Percentiles rank a stretch among this genome's conserved stretches.
phyloP scores from a whole-genome alignment of 768 basidiomycete genomes.

The Heimioporus sp. region DNA sequence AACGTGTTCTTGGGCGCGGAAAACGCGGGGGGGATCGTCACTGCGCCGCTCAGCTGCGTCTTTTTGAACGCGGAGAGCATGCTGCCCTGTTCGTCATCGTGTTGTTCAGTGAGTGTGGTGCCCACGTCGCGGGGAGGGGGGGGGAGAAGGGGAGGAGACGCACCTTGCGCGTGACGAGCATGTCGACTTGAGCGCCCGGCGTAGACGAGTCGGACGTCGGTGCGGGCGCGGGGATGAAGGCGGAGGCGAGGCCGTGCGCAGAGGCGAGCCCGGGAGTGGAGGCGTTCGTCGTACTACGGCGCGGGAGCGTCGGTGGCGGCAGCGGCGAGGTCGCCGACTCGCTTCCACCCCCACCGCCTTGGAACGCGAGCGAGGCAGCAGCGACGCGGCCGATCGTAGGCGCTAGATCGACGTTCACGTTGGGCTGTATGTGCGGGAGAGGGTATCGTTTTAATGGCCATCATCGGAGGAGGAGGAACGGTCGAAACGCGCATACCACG shows the following conservation, averaged over 20 bases:
- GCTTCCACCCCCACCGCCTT: no score
- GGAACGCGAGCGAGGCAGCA: conserved; percentile 50
- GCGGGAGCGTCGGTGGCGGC: not conserved
- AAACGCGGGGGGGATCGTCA: conserved; percentile 38
- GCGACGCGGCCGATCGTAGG: conserved; percentile 49
- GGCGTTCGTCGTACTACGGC: conserved; percentile 3
- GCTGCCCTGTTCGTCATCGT: conserved; percentile 12
- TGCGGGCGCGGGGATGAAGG: conserved; percentile 23
- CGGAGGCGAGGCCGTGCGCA: not conserved
- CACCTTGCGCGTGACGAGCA: conserved; percentile 27
- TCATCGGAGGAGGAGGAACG: no score
- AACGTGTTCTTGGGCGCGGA: conserved; percentile 42
- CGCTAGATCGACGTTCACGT: conserved; percentile 40
- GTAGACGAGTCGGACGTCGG: conserved; percentile 3
- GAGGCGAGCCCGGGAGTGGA: no score
- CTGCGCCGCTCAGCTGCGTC: conserved; percentile 39
- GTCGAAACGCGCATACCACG: conserved; percentile 28
- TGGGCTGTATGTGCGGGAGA: no score
- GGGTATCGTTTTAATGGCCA: no score
- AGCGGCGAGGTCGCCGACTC: no score
- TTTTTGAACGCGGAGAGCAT: conserved; percentile 23
- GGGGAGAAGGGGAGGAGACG: no score
- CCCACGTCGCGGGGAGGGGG: no score
- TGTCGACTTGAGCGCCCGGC: conserved; percentile 25
- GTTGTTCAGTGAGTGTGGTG: no score